A percentile compares a stretch with the other conserved stretches of the same genome.
These are phyloP conservation scores for Sarocladiaceae sp. DNA, from an alignment of 2,329 filamentous ascomycete genomes.

Conservation along the genomic window DNA sequence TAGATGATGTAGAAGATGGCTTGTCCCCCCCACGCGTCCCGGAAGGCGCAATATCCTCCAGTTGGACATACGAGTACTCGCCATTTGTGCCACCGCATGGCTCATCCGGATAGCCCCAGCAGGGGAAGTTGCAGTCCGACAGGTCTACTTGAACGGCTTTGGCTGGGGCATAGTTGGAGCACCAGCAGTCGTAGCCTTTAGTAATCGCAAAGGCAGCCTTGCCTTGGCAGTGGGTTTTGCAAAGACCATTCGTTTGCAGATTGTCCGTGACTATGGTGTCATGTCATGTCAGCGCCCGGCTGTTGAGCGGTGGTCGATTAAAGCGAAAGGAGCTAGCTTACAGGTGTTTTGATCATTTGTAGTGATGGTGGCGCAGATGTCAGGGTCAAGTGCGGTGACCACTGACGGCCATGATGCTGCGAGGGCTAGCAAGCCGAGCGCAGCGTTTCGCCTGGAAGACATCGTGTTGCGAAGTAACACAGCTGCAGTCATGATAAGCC, in stretches of 20 bases:
- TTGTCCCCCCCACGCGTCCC: not conserved
- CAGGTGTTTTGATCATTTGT: slow-evolving; percentile 26
- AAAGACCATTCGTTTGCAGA: slow-evolving; percentile 62
- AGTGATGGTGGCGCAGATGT: slow-evolving; percentile 31
- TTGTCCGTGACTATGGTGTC: not conserved
- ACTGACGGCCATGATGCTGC: slow-evolving; percentile 18
- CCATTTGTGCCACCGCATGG: slow-evolving; percentile 54
- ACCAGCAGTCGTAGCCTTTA: slow-evolving; percentile 64
- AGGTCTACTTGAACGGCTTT: slow-evolving; percentile 31
- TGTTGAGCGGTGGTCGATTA: not conserved
- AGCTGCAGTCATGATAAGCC: not conserved
- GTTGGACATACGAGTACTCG: slow-evolving; percentile 59
- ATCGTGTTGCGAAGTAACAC: slow-evolving; percentile 12
- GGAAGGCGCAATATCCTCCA: slow-evolving; percentile 28
- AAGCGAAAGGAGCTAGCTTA: slow-evolving; percentile 17
- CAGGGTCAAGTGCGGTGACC: slow-evolving; percentile 20
- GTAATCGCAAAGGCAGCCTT: slow-evolving; percentile 63
- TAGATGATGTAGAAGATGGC: not conserved
- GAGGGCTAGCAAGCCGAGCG: slow-evolving; percentile 17
- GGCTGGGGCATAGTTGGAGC: slow-evolving; percentile 60
- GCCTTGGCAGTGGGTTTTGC: slow-evolving; percentile 50
- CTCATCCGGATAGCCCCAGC: slow-evolving; percentile 64
- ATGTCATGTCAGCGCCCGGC: not conserved
- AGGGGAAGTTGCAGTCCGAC: slow-evolving; percentile 47
- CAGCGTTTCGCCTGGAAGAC: slow-evolving; percentile 16